These are phyloP conservation scores for Rhynchospora tenuis DNA, from an alignment of 176 grass and related monocot genomes.

Conservation along the genomic window DNA sequence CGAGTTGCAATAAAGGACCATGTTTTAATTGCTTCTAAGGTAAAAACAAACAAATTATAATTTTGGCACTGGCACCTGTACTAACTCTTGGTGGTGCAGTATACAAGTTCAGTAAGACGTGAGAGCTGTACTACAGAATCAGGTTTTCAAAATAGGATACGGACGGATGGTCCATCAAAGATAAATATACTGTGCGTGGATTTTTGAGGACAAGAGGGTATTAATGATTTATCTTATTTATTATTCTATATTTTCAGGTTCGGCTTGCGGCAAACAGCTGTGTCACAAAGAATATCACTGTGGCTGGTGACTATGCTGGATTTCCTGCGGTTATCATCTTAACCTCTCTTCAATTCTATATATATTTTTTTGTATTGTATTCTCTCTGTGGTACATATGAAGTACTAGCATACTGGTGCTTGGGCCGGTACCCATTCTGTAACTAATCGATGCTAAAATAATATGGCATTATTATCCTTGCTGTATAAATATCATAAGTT, in stretches of 20 bases:
- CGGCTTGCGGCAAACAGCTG: slow-evolving; percentile 27
- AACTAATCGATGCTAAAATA: neutral
- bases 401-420: neutral
- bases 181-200: neutral
- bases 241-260: slow-evolving; percentile 16
- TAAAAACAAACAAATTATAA: slow-evolving; percentile 4
- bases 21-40: slow-evolving; percentile 50
- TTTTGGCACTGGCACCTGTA: neutral
- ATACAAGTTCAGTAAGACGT: neutral
- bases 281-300: slow-evolving; percentile 26
- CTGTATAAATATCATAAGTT: neutral
- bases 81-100: neutral
- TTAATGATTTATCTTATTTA: neutral
- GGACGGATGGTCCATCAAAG: neutral
- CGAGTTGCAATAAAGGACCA: slow-evolving; percentile 38
- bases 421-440: neutral
- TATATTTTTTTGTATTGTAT: neutral
- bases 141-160: neutral
- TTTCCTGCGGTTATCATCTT: slow-evolving; percentile 26
- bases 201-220: neutral
- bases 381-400: neutral
- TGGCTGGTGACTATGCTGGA: slow-evolving; percentile 28
- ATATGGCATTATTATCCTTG: neutral
- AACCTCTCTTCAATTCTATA: neutral
- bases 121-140: neutral